These are phyloP conservation scores for Isabelozyma rhagii DNA, from an alignment of 805 yeast species.

Conservation along the genomic window DNA sequence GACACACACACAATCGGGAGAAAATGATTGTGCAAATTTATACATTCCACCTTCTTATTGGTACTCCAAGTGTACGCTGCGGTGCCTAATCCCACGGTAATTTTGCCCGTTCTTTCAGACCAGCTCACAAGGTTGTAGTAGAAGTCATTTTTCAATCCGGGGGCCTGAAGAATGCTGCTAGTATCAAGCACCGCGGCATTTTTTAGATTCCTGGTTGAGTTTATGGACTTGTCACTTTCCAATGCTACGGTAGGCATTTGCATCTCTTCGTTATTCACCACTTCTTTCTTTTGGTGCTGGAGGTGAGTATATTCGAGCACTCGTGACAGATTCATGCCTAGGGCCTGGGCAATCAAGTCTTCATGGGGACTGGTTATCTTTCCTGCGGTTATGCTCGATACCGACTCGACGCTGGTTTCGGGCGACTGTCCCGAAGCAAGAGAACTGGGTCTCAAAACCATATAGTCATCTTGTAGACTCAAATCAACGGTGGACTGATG, in stretches of 20 bases:
- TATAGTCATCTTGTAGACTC: background rate
- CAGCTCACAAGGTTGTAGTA: conserved; percentile 75
- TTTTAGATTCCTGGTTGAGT: background rate
- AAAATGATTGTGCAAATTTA: conserved; percentile 45
- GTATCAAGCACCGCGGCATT: background rate
- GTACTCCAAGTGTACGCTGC: conserved; percentile 65
- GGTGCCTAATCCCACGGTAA: conserved; percentile 66
- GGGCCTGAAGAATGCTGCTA: conserved; percentile 44
- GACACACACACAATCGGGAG: conserved; percentile 32
- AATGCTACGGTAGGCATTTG: background rate
- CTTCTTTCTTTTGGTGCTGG: background rate
- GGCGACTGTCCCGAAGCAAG: background rate
- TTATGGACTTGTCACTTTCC: background rate
- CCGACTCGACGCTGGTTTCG: background rate
- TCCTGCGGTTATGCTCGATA: background rate
- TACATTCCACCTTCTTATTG: conserved; percentile 22
- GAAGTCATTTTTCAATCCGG: conserved; percentile 70
- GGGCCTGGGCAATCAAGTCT: background rate
- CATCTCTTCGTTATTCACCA: background rate
- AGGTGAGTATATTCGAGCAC: background rate
- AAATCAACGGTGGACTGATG: background rate
- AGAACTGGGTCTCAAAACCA: background rate
- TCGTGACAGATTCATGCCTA: background rate
- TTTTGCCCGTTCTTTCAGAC: conserved; percentile 48
- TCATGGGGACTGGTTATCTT: background rate